These are phyloP conservation scores for Cyberlindnera nakhonratchasimensis DNA, from an alignment of 805 yeast genomes.

Conservation along the genomic window DNA sequence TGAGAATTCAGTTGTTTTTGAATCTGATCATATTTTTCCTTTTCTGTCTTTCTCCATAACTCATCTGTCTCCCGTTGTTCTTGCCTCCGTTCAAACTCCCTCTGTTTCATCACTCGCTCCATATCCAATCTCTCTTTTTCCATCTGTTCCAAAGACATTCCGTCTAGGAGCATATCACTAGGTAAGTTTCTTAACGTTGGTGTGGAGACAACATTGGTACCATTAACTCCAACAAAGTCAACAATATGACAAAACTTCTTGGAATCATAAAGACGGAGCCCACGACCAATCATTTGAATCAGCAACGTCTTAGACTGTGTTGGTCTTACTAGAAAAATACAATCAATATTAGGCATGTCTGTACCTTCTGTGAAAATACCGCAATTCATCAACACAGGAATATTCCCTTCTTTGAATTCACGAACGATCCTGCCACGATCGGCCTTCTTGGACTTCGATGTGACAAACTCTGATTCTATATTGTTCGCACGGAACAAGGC, in stretches of 20 bases:
- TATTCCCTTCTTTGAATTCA: conserved; percentile 57
- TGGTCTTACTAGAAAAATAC: conserved; percentile 74
- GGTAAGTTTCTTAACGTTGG: conserved; percentile 47
- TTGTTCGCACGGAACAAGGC: conserved; percentile 54
- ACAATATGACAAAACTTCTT: conserved; percentile 70
- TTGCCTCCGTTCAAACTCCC: conserved; percentile 14
- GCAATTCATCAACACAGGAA: conserved; percentile 80
- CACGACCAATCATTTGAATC: conserved; percentile 90
- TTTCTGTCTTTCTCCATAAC: conserved; percentile 8
- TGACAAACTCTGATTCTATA: conserved; percentile 65
- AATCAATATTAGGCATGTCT: conserved; percentile 86
- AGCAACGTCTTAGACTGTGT: conserved; percentile 69
- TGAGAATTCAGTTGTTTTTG: not conserved
- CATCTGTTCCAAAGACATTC: conserved; percentile 33
- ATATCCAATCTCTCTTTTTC: conserved; percentile 19
- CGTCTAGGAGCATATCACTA: conserved; percentile 25
- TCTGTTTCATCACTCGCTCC: not conserved
- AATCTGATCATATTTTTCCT: not conserved
- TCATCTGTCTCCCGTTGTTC: not conserved
- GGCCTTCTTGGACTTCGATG: conserved; percentile 55
- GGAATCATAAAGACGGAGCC: conserved; percentile 59
- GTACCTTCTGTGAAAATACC: conserved; percentile 94
- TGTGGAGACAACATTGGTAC: conserved; percentile 50
- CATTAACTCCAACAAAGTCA: conserved; percentile 67
- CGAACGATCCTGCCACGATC: conserved; percentile 51